These are phyloP conservation scores for Raffaelea arxii DNA, from an alignment of 2,329 filamentous ascomycete genomes.

Conservation along the genomic window DNA sequence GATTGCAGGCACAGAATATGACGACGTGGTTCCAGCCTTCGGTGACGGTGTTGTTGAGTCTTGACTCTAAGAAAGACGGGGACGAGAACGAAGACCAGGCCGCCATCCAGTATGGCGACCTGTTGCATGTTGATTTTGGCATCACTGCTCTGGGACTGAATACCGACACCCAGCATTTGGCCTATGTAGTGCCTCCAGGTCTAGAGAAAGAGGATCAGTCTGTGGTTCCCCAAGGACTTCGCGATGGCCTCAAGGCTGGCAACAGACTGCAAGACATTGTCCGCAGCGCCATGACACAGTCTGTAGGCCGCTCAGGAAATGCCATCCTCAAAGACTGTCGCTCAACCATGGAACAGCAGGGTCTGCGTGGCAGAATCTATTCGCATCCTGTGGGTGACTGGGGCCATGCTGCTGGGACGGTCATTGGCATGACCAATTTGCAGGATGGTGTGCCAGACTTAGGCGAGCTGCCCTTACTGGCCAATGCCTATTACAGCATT, in stretches of 20 bases:
- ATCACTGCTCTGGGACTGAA: slow-evolving; percentile 14
- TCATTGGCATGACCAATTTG: slow-evolving; percentile 41
- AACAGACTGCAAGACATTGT: slow-evolving; percentile 40
- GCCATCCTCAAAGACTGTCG: slow-evolving; percentile 29
- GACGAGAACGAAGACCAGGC: neutral
- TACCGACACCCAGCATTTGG: slow-evolving; percentile 34
- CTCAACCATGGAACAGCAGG: slow-evolving; percentile 30
- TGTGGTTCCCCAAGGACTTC: slow-evolving; percentile 30
- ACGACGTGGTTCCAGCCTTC: slow-evolving; percentile 42
- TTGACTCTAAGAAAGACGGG: neutral
- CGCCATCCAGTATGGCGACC: slow-evolving; percentile 32
- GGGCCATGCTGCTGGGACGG: slow-evolving; percentile 37
- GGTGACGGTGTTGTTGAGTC: slow-evolving; percentile 29
- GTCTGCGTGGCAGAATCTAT: slow-evolving; percentile 37
- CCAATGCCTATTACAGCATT: slow-evolving; percentile 38
- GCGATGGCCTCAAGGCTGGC: slow-evolving; percentile 32
- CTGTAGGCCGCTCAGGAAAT: slow-evolving; percentile 32
- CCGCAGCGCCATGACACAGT: slow-evolving; percentile 26
- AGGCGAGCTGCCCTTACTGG: slow-evolving; percentile 34
- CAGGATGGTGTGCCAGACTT: slow-evolving; percentile 36
- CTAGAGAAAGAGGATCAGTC: slow-evolving; percentile 25
- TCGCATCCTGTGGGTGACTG: slow-evolving; percentile 41
- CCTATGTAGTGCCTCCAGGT: slow-evolving; percentile 34
- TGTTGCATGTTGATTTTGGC: slow-evolving; percentile 39
- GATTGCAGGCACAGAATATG: slow-evolving; percentile 37